Conservation (phyloP, 1,284 basidiomycete genomes). For the Ceratobasidium sp. region DNA sequence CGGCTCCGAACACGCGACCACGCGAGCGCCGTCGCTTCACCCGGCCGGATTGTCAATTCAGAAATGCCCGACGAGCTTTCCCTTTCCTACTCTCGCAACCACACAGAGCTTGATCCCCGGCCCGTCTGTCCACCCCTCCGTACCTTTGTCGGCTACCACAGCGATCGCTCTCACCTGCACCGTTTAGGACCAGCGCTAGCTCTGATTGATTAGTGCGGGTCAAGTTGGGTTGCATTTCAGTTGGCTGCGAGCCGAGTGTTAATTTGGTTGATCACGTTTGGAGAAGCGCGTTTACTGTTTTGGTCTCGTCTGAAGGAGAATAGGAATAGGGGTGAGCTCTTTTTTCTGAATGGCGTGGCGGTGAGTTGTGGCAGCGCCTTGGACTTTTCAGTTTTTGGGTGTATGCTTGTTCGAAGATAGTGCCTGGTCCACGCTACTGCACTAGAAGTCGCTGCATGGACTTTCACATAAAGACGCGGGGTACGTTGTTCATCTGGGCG, state of each 20-base stretch:
- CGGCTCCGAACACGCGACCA: not conserved
- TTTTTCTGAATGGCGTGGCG: not conserved
- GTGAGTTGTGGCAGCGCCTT: no score
- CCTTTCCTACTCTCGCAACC: not conserved
- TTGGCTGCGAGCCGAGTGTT: not conserved
- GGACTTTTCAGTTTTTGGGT: not conserved
- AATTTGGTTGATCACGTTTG: constrained; percentile 4
- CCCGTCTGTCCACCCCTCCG: no score
- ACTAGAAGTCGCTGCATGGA: not conserved
- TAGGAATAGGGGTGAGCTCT: no score
- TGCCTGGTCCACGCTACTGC: no score
- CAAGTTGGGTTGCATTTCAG: not conserved
- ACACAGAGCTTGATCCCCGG: no score
- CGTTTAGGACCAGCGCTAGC: not conserved
- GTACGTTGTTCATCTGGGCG: not conserved
- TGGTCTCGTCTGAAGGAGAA: not conserved
- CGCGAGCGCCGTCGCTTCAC: constrained; percentile 8
- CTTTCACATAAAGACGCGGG: not conserved
- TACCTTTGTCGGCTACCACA: not conserved
- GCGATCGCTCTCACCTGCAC: not conserved
- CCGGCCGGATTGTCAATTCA: constrained; percentile 1
- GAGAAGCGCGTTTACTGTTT: not conserved
- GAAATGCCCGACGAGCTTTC: not conserved
- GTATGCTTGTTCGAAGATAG: not conserved
- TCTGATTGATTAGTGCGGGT: constrained; percentile 17